A percentile compares a stretch with the other conserved stretches of the same genome.
Evolutionary conservation across 176 grass and related monocot species (phyloP).

Genomic region (Zoysia japonica): DNA sequence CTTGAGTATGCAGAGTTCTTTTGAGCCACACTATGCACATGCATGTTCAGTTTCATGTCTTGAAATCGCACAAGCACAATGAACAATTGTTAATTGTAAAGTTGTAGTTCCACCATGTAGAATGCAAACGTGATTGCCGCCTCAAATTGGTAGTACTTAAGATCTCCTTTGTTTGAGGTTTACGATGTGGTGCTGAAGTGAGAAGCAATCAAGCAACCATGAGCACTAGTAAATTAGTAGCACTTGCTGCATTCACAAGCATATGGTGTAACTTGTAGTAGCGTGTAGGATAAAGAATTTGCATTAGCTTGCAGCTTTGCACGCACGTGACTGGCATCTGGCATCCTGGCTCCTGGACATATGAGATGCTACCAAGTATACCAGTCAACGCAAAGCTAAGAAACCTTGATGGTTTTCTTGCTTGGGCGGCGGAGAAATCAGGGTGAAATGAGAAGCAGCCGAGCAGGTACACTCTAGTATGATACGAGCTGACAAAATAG

Average conservation of each 20-base stretch:
- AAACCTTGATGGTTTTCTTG: background rate
- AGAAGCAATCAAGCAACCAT: background rate
- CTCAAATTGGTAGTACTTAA: background rate
- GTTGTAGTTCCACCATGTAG: background rate
- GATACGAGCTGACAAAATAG: no score
- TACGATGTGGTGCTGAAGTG: background rate
- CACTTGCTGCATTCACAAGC: slow-evolving; percentile 35
- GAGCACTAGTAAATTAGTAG: background rate
- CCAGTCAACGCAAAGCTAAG: background rate
- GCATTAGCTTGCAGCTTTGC: background rate
- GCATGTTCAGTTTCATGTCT: slow-evolving; percentile 12
- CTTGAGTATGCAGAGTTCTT: slow-evolving; percentile 1
- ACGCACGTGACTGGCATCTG: no score
- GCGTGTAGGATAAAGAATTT: background rate
- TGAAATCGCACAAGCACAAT: background rate
- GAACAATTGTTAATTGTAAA: background rate
- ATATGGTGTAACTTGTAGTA: background rate
- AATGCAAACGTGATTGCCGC: slow-evolving; percentile 13
- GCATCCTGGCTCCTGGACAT: background rate
- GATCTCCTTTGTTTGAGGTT: background rate
- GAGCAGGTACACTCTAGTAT: no score
- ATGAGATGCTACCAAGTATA: background rate
- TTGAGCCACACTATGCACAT: background rate
- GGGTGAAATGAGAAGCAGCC: no score
- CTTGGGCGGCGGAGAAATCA: no score